Evolutionary conservation across 139 green algal genomes (phyloP).

Genomic region (Nannochloris sp.): DNA sequence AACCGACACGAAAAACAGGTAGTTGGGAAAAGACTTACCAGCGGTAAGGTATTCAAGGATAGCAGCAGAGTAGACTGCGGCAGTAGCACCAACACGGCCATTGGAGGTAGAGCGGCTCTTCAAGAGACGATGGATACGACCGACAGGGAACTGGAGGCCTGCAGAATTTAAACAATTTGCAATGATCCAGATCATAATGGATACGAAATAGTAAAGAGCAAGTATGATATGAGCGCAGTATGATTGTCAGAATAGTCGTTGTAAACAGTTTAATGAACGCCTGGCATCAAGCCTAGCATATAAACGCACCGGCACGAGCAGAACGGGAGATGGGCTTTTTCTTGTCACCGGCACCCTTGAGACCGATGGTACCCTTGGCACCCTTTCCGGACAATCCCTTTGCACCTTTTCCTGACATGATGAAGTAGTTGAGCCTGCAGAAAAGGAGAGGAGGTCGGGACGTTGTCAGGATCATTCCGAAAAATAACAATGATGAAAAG

Average conservation of each 20-base stretch:
- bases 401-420: conserved; percentile 79
- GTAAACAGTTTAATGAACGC: too few relatives aligned
- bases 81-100: conserved; percentile 94
- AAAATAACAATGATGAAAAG: too few relatives aligned
- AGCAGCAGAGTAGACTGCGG: conserved; percentile 94
- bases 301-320: conserved; percentile 43
- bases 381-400: conserved; percentile 90
- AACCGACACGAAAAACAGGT: too few relatives aligned
- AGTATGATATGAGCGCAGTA: too few relatives aligned
- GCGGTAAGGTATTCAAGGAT: conserved; percentile 74
- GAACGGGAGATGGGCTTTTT: conserved; percentile 84
- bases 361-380: conserved; percentile 86
- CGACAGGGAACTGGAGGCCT: conserved; percentile 92
- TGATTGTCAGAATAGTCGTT: too few relatives aligned
- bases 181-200: too few relatives aligned
- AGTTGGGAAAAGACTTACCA: conserved; percentile 19
- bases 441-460: too few relatives aligned
- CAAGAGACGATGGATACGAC: conserved; percentile 94
- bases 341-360: conserved; percentile 48
- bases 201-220: too few relatives aligned
- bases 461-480: too few relatives aligned
- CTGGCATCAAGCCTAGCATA: too few relatives aligned
- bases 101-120: conserved; percentile 93
- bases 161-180: conserved; percentile 2
- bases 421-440: too few relatives aligned